phyloP scores from a whole-genome alignment of 305 asterid genomes.

The Solanum aculeatissimum region DNA sequence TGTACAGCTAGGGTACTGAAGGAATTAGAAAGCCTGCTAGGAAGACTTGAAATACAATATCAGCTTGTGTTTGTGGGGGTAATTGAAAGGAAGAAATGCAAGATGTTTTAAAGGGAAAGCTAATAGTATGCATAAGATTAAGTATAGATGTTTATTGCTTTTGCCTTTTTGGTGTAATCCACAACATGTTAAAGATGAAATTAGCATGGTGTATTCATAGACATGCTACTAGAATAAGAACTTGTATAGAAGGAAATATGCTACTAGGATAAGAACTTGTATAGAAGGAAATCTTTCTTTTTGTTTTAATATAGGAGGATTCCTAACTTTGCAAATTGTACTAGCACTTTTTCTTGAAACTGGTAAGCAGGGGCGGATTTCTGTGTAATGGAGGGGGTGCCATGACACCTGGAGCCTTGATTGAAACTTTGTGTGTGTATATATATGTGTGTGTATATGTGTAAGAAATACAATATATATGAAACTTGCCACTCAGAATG shows the following conservation, averaged over 20 bases:
- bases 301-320: neutral
- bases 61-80: neutral
- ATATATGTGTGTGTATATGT: too few relatives aligned
- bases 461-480: too few relatives aligned
- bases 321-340: neutral
- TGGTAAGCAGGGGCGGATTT: neutral
- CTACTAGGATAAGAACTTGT: neutral
- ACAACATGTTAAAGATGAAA: neutral
- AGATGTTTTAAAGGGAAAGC: neutral
- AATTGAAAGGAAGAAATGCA: neutral
- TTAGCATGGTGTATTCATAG: neutral
- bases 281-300: neutral
- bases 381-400: too few relatives aligned
- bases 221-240: neutral
- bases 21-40: neutral
- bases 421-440: too few relatives aligned
- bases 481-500: too few relatives aligned
- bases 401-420: too few relatives aligned
- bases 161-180: neutral
- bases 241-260: neutral
- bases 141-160: neutral
- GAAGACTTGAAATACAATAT: neutral
- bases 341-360: neutral
- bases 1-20: neutral
- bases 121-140: neutral